phyloP scores from a whole-genome alignment of 2,329 filamentous ascomycete genomes.

The Colletotrichum truncatum region DNA sequence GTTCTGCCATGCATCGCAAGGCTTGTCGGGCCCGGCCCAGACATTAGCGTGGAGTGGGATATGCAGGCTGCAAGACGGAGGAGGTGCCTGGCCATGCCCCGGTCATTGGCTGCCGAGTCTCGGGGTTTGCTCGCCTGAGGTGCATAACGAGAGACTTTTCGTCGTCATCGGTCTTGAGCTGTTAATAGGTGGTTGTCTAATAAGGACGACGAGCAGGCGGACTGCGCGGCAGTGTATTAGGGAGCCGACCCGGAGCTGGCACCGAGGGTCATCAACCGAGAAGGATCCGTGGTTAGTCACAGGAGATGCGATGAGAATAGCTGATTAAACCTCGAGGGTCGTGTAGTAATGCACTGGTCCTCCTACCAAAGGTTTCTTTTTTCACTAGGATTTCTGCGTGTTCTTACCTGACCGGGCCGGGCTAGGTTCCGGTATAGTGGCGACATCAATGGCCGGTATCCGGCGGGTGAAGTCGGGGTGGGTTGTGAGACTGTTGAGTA shows the following conservation, averaged over 20 bases:
- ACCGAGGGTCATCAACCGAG: too few species aligned
- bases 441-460: neutral
- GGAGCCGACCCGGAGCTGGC: neutral
- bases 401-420: neutral
- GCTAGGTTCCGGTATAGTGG: neutral
- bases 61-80: slow-evolving; percentile 24
- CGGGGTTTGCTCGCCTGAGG: slow-evolving; percentile 26
- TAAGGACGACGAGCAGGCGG: neutral
- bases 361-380: too few species aligned
- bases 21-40: slow-evolving; percentile 14
- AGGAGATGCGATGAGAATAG: neutral
- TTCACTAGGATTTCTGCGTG: too few species aligned
- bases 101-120: slow-evolving; percentile 19
- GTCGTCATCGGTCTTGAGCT: neutral
- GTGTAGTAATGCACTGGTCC: too few species aligned
- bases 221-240: neutral
- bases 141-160: slow-evolving; percentile 9
- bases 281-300: neutral
- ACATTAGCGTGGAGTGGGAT: slow-evolving; percentile 19
- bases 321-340: neutral
- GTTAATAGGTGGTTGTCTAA: neutral
- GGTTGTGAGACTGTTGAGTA: neutral
- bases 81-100: slow-evolving; percentile 20
- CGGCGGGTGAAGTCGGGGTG: neutral
- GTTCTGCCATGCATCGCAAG: slow-evolving; percentile 11